Base-by-base conservation (phyloP, 805 yeast species). In the Candida methanosorbosa region DNA sequence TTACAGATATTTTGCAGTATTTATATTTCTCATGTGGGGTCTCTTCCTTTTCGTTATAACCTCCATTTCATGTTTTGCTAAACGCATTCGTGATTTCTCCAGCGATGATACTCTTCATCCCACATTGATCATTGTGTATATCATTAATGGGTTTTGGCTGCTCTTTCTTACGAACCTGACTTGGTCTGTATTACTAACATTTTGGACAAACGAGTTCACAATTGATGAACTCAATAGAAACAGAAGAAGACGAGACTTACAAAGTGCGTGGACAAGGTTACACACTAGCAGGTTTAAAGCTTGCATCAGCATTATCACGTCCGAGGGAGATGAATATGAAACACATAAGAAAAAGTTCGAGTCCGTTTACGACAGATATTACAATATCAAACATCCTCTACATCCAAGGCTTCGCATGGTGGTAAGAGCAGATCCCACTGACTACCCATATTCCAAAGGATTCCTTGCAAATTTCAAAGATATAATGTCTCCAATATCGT, bases 1-100 rank as follows among this genome's bases (percentile, higher is more conserved):
- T 55, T 75, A 75, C 50, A 50, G 68, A 33, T 57, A 64, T 20
- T 87, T 87, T 46, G 34, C 78, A 3, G 75, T 72, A 40, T 78
- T 69, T 45, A 47, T 69, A 22, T 28, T 63, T 5, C 59, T 63
- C 45, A 54, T 65, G 21, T 52, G 57, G 19, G 17, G 52, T 3
- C 50, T 60, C 29, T 63, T 74, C 28, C 33, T 72, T 1, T 56
- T 59, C 32, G 46, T 58, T n/a, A 45, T 70, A 32, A 50, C 68
- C 1, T 49, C 73, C 0, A 44, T 62, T 18, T 56, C 63, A 15
- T 49, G 54, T 1, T 63, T 38, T 40, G 49, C 65, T 19, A 52
- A 56, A 13, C 29, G 38, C 27, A 52, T 55, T 21, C 44, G 46
- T 9, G 42, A 45, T 27, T 52, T 57, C 24, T 49, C 44, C 16